Conservation (phyloP, 2,329 filamentous ascomycete genomes). For the Ascochyta rabiei region DNA sequence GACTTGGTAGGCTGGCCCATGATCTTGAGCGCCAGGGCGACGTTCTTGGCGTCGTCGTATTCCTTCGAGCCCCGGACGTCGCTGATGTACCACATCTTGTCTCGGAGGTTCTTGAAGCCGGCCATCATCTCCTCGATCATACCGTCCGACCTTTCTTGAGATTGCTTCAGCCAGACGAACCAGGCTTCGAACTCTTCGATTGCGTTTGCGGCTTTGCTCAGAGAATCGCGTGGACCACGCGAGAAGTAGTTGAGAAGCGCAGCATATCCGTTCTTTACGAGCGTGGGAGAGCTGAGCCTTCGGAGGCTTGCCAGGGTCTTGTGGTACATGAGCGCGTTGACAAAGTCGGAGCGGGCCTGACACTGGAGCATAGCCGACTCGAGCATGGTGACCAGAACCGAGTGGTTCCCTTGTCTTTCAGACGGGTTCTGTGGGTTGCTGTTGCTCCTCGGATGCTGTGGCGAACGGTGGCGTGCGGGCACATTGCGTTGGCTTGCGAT, state of each 20-base stretch:
- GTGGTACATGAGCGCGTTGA: conserved; percentile 84
- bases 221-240: conserved; percentile 71
- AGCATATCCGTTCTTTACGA: conserved; percentile 72
- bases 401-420: conserved; percentile 48
- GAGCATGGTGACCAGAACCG: conserved; percentile 72
- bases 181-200: conserved; percentile 81
- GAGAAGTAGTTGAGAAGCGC: conserved; percentile 76
- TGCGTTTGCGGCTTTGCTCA: conserved; percentile 71
- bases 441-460: conserved; percentile 47
- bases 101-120: conserved; percentile 75
- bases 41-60: conserved; percentile 85
- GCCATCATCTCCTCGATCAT: conserved; percentile 77
- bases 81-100: conserved; percentile 99
- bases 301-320: conserved; percentile 78
- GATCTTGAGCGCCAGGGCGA: conserved; percentile 85
- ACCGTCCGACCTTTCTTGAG: conserved; percentile 76
- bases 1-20: conserved; percentile 70
- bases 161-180: conserved; percentile 83
- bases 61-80: conserved; percentile 88
- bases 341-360: conserved; percentile 79
- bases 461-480: conserved; percentile 44
- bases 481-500: conserved; percentile 47
- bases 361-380: conserved; percentile 78
- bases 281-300: conserved; percentile 62
- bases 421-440: conserved; percentile 46